Conservation (phyloP, 352 stramenopile species). For the Phytophthora tentaculata region DNA sequence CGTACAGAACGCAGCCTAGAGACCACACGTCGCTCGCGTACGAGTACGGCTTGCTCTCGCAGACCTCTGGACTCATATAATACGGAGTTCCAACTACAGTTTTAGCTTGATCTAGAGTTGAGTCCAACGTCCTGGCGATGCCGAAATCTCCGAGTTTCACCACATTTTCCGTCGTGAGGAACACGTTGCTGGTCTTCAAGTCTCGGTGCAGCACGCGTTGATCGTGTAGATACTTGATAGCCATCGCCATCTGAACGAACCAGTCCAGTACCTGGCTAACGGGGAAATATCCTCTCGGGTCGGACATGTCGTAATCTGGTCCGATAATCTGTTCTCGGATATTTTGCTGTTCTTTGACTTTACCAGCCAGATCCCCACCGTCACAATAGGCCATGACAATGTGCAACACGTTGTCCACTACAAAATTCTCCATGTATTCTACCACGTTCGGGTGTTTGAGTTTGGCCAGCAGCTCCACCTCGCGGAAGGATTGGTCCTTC, state of each 20-base stretch:
- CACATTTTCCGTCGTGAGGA: conserved; percentile 83
- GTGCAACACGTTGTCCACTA: conserved; percentile 81
- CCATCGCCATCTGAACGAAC: conserved; percentile 95
- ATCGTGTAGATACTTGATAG: conserved; percentile 94
- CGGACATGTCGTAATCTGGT: conserved; percentile 13
- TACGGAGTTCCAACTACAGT: conserved; percentile 94
- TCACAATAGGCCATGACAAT: conserved; percentile 97
- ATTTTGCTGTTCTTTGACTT: conserved; percentile 62
- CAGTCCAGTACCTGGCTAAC: conserved; percentile 77
- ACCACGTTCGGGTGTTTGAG: conserved; percentile 95
- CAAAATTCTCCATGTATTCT: conserved; percentile 94
- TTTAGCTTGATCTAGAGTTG: conserved; percentile 84
- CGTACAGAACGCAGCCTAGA: conserved; percentile 91
- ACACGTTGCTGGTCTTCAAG: conserved; percentile 96
- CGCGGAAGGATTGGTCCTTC: conserved; percentile 76
- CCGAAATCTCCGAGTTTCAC: conserved; percentile 95
- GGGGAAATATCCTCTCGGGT: conserved; percentile 57
- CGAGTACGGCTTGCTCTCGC: conserved; percentile 92
- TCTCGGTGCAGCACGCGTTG: conserved; percentile 93
- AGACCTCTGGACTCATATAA: conserved; percentile 95
- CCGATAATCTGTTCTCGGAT: conserved; percentile 35
- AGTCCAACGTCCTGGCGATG: conserved; percentile 90
- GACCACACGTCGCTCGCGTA: conserved; percentile 94
- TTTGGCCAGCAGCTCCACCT: conserved; percentile 91
- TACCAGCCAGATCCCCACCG: conserved; percentile 80